Conservation (phyloP, 176 grass and related monocot genomes). For the Carex scoparia region DNA sequence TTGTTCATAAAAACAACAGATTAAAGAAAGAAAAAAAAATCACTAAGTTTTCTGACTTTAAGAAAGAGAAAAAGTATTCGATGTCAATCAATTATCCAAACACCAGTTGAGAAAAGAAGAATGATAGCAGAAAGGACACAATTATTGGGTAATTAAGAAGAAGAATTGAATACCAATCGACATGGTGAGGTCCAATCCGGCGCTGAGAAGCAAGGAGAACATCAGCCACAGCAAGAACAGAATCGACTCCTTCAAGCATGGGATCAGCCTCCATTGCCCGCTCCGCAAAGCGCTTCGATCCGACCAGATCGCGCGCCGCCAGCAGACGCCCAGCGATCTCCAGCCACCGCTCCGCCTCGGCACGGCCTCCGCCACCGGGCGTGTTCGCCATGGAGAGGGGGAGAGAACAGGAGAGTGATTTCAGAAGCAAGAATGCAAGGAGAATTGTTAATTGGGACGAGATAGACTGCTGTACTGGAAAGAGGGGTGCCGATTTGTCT, state of each 20-base stretch:
- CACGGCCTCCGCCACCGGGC: conserved; percentile 37
- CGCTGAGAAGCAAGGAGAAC: conserved; percentile 86
- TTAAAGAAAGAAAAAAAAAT: background rate
- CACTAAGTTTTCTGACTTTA: background rate
- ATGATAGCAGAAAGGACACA: background rate
- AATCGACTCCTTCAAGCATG: conserved; percentile 64
- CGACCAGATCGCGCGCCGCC: conserved; percentile 68
- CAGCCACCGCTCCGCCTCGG: conserved; percentile 73
- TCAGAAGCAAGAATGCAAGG: background rate
- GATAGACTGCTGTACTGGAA: background rate
- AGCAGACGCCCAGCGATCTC: conserved; percentile 70
- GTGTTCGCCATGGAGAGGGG: conserved; percentile 38
- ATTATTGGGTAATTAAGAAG: background rate
- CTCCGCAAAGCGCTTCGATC: conserved; percentile 89
- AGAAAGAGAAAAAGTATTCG: background rate
- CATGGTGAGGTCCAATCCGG: conserved; percentile 55
- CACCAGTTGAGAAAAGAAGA: background rate
- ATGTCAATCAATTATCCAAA: background rate
- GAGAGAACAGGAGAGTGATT: background rate
- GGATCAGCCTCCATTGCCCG: conserved; percentile 72
- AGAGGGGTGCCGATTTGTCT: too few species aligned
- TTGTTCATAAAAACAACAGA: background rate
- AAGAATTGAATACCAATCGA: conserved; percentile 51
- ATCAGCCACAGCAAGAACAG: conserved; percentile 82
- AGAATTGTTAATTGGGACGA: background rate